Evolutionary conservation across 2,329 filamentous ascomycete species (phyloP).

Genomic region (Fusarium tricinctum): DNA sequence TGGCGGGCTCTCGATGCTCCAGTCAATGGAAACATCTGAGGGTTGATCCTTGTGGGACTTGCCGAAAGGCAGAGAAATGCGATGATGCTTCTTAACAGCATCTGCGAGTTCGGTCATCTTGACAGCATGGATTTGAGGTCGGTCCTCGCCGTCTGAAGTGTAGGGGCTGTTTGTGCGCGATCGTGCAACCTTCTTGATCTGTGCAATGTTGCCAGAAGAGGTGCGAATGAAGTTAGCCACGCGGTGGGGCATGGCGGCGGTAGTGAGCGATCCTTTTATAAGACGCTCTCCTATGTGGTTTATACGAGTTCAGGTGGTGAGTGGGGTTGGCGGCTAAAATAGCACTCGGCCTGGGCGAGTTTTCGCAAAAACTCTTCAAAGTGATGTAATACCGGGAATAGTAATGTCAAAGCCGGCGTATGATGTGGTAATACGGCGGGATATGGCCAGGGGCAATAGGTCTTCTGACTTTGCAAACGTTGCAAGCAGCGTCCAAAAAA

Average conservation of each 20-base stretch:
- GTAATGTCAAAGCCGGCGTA: constrained; percentile 1
- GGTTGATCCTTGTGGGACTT: constrained; percentile 61
- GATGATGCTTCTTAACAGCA: constrained; percentile 59
- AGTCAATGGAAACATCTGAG: constrained; percentile 62
- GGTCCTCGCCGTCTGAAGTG: constrained; percentile 56
- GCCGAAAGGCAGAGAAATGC: constrained; percentile 58
- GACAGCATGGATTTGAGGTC: constrained; percentile 48
- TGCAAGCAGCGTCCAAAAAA: constrained; percentile 24
- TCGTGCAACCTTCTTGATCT: constrained; percentile 60
- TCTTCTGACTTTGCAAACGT: constrained; percentile 33
- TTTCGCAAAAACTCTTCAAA: constrained; percentile 40
- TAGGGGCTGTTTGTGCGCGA: constrained; percentile 54
- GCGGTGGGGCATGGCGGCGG: constrained; percentile 67
- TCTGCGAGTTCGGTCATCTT: constrained; percentile 59
- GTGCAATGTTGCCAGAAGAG: constrained; percentile 68
- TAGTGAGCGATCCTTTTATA: constrained; percentile 38
- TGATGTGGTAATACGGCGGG: constrained; percentile 29
- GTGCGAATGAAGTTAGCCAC: constrained; percentile 70
- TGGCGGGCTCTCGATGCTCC: constrained; percentile 86
- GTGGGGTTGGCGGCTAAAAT: constrained; percentile 42
- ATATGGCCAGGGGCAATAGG: constrained; percentile 40
- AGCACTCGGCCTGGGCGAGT: constrained; percentile 20
- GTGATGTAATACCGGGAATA: constrained; percentile 39
- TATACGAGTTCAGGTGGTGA: constrained; percentile 27
- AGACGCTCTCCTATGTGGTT: constrained; percentile 22